phyloP scores from a whole-genome alignment of 2,329 filamentous ascomycete genomes.

The Helminthosporium solani region DNA sequence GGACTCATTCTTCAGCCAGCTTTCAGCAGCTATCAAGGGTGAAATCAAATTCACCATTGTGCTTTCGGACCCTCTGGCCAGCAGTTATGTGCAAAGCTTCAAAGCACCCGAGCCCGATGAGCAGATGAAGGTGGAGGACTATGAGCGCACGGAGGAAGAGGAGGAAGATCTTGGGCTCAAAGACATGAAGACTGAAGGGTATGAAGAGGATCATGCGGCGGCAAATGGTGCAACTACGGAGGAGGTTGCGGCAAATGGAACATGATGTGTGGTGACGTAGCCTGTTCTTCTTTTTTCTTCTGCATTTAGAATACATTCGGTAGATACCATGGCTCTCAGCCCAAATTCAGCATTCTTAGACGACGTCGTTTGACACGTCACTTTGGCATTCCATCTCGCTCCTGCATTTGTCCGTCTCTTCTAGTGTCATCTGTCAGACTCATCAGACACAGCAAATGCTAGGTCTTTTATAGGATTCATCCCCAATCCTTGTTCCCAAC shows the following conservation, averaged over 20 bases:
- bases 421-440: too few relatives aligned
- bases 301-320: constrained; percentile 20
- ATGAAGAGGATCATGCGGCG: constrained; percentile 57
- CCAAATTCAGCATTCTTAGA: neutral
- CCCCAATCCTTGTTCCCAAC: too few relatives aligned
- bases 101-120: constrained; percentile 77
- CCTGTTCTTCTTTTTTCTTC: constrained; percentile 20
- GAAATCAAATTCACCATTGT: constrained; percentile 79
- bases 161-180: constrained; percentile 87
- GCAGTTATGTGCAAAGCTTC: constrained; percentile 90
- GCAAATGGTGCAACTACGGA: constrained; percentile 25
- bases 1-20: constrained; percentile 74
- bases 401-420: too few relatives aligned
- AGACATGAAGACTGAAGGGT: constrained; percentile 92
- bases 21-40: constrained; percentile 77
- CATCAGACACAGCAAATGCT: too few relatives aligned
- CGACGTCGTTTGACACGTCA: neutral
- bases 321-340: constrained; percentile 6
- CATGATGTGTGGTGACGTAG: neutral
- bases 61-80: constrained; percentile 83
- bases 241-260: constrained; percentile 12
- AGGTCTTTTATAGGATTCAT: too few relatives aligned
- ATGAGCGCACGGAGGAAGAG: constrained; percentile 85
- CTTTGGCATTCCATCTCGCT: too few relatives aligned
- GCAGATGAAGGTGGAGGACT: constrained; percentile 78